Percentiles rank a stretch among this genome's conserved stretches.
Conservation (phyloP, 805 yeast genomes). For the Kodamaea leandrae region DNA sequence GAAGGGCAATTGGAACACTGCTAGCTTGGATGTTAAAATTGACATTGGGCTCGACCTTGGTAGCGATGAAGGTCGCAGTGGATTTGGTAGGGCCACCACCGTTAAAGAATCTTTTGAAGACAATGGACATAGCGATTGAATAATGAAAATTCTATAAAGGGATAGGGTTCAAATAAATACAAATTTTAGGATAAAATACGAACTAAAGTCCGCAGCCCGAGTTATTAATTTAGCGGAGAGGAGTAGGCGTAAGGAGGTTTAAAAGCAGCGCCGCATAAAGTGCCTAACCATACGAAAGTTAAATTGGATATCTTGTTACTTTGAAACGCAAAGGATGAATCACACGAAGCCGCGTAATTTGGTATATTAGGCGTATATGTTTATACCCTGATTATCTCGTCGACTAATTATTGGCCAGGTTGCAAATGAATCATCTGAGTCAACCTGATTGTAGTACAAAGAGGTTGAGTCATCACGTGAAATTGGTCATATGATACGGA, state of each 20-base stretch:
- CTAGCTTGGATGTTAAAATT: constrained; percentile 11
- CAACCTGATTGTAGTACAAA: not conserved
- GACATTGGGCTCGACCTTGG: constrained; percentile 9
- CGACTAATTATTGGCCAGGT: not conserved
- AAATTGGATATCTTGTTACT: too few relatives aligned
- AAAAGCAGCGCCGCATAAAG: not conserved
- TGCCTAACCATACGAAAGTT: not conserved
- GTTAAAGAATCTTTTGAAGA: not conserved
- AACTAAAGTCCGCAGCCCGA: not conserved
- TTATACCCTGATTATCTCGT: not conserved
- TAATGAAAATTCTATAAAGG: not conserved
- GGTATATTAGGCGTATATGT: not conserved
- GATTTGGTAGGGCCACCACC: constrained; percentile 1
- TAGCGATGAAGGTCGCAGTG: constrained; percentile 2
- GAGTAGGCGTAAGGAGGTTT: not conserved
- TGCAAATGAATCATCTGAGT: constrained; percentile 5
- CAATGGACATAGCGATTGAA: constrained; percentile 3
- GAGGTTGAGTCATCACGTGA: constrained; percentile 4
- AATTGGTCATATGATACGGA: not conserved
- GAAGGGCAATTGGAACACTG: not conserved
- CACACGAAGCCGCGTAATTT: too few relatives aligned
- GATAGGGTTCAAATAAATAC: not conserved
- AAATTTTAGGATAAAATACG: not conserved
- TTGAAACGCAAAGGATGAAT: too few relatives aligned
- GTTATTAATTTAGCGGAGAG: not conserved